Base-by-base conservation (phyloP, 768 basidiomycete species). In the Russula sp. region DNA sequence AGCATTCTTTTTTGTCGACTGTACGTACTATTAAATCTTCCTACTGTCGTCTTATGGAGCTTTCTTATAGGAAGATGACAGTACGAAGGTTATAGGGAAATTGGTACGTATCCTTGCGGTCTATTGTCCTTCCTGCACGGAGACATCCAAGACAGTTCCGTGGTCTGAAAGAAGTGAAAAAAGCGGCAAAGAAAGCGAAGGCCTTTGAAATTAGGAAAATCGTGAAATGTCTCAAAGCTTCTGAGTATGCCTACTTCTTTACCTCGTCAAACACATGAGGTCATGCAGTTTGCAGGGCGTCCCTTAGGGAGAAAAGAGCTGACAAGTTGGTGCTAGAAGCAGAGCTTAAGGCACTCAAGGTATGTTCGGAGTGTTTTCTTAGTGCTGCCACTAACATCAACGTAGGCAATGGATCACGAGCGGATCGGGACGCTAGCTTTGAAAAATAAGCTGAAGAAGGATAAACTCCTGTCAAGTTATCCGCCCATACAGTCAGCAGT, bases 111-210 rank as follows among this genome's bases (percentile, higher is more conserved):
- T 18, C 28, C 1, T 2, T 10, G 13, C 54, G 18, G 11, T 30
- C 49, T 61, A 32, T 28, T 18, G 34, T 48, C 11, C 30, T 48
- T 38, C 34, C 13, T 26, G 49, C 36, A 30, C 22, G 24, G 38
- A 40, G 20, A 61, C 32, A 57, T 20, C 18, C 36, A 56, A 66
- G 61, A 57, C 68, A 96, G 94, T 85, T 90, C 69, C 90, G 90
- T 72, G 83, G 83, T 63, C 72, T 89, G 56, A 88, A 83, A 72
- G 87, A 89, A 68, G 81, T 90, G 10, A 81, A 82, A 67, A 89
- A 89, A 69, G 83, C 87, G 5, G 83, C 88, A 32, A 95, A 92
- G 77, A 91, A 88, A 71, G 88, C 89, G 11, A 91, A 85, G 72
- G 76, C 82, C 0, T 90, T 91, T 65, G 94, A 96, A 76, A 84